Evolutionary conservation across 176 grass and related monocot genomes (phyloP), one percentile per base, ranked within the genome.

Genomic region (Aegilops speltoides): DNA sequence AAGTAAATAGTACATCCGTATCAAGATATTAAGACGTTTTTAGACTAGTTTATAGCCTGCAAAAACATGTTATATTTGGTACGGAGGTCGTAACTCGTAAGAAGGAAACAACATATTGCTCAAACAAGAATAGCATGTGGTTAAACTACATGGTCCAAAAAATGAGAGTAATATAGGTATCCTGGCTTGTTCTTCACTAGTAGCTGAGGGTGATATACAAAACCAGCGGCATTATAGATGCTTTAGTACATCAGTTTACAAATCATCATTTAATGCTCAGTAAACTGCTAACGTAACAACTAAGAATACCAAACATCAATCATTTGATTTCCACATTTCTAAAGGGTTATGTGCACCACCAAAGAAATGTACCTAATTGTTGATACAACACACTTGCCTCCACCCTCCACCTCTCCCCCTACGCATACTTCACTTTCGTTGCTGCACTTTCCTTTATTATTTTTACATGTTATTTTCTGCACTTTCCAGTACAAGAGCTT

Each of bases 301-400:
- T 26, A 34, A 34, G 33, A 34, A 34, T 34, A 34, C 33, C 33
- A 34, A 4, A 65, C n/a, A 40, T 4, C 50, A 64, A 43, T 3
- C 19, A 64, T 48, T 45, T 64, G 25, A n/a, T 45, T 5, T 32
- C 54, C 24, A 41, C 2, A 13, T 75, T 46, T 28, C 61, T 16
- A 48, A 84, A 46, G 19, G 52, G 56, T 8, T 10, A 20, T 43
- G 23, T 67, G 37, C 2, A 22, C 28, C 15, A 62, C 69, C 1
- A 38, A 28, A 74, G 26, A 73, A 59, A n/a, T 3, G 69, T 91
- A 98, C 97, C 97, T 98, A 26, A 94, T 98, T 72, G 92, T 94
- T 50, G 92, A 96, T 82, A 91, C 40, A 62, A 93, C 94, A 77
- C 94, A 98, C 89, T 80, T 86, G n/a, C 92, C 97, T 78, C 85